Conservation (phyloP, 75 land plant species). For the Sequoia sempervirens region DNA sequence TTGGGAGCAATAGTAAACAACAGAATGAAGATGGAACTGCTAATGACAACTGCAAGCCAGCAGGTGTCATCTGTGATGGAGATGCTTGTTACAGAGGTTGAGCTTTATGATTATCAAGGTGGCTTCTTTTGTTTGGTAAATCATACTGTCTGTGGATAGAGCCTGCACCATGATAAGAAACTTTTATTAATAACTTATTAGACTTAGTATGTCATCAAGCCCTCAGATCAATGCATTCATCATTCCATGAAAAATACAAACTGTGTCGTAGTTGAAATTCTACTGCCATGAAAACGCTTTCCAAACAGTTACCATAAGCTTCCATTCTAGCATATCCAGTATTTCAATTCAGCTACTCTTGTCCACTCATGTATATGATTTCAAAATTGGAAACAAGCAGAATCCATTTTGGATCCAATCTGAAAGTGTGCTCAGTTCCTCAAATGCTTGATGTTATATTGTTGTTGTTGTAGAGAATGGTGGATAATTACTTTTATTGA, state of each 20-base stretch:
- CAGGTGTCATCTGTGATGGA: slow-evolving; percentile 7
- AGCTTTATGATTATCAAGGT: neutral
- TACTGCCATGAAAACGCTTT: neutral
- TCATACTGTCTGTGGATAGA: neutral
- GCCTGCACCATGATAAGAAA: neutral
- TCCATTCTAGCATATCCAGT: neutral
- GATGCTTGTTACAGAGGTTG: neutral
- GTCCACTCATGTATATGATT: neutral
- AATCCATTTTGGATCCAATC: neutral
- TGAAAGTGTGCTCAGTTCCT: neutral
- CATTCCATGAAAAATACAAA: neutral
- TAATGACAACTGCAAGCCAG: neutral
- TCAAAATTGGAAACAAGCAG: neutral
- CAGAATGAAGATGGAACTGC: neutral
- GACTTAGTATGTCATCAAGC: neutral
- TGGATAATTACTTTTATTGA: neutral
- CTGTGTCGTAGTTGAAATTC: neutral
- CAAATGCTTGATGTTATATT: neutral
- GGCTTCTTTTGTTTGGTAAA: neutral
- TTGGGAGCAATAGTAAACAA: neutral
- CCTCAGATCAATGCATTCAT: neutral
- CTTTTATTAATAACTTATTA: neutral
- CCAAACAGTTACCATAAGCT: neutral
- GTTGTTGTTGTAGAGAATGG: neutral
- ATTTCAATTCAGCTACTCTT: neutral